Evolutionary conservation across 192 early-diverging fungal species (phyloP), one percentile per base, ranked within the genome.

Genomic region (Cetraspora pellucida): DNA sequence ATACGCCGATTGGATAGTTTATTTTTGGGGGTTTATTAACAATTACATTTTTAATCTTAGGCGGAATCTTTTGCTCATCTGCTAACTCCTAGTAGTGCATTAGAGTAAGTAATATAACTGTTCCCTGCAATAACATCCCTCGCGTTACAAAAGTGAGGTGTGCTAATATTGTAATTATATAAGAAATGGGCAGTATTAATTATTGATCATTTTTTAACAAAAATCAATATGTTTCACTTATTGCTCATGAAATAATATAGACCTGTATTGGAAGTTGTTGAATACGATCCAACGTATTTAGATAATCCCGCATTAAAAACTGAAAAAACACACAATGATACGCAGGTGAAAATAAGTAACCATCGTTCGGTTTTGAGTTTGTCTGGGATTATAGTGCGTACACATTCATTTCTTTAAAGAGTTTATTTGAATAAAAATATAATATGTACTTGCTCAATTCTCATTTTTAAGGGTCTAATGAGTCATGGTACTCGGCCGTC

Each of bases 291-390:
- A 10, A 90, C 88, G 60, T 90, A 87, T 61, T 81, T 99, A 14
- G 97, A 99, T 78, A 92, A 96, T 72, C 93, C 95, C 13, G 91
- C 92, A 16, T 84, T 95, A 58, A 92, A 91, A 68, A 93, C 90
- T 9, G 94, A 91, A 50, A 89, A 81, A 4, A 88, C 87, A 58
- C 88, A 85, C 49, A 78, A 97, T 16, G 97, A 99, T 77, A 92
- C 94, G 63, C 92, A 94, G 13, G 93, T 93, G 28, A 92, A 90
- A 70, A 91, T 90, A 4, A 92, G 91, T 50, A 89, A 92, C 54
- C 80, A 81, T 76, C 81, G 90, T 28, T 93, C 93, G 7, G 90
- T 95, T 23, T 89, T 92, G 44, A 92, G 92, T 0, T 81, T 97
- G 17, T 91, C 95, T 0, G 91, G 87, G 30, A 95, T 93, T 74